Evolutionary conservation across 805 yeast genomes (phyloP).

Genomic region (Schwanniomyces pseudopolymorphus): DNA sequence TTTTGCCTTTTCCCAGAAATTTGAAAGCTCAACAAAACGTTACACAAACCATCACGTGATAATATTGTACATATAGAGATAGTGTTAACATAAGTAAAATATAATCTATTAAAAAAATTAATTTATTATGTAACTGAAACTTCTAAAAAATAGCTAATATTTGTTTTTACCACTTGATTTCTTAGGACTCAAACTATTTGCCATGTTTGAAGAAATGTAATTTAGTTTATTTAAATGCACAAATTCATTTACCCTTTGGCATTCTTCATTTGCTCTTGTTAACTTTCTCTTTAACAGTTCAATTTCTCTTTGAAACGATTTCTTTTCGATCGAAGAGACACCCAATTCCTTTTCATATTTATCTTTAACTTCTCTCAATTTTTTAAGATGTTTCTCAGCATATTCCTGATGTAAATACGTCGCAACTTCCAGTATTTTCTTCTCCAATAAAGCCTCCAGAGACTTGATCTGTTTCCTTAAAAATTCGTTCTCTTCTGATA

Average conservation of each 20-base stretch:
- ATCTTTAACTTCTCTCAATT: slow-evolving; percentile 55
- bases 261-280: slow-evolving; percentile 37
- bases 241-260: slow-evolving; percentile 37
- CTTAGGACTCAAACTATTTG: slow-evolving; percentile 10
- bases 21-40: not conserved
- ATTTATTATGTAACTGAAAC: no score
- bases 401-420: slow-evolving; percentile 72
- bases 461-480: slow-evolving; percentile 7
- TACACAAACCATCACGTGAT: not conserved
- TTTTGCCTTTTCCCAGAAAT: not conserved
- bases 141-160: no score
- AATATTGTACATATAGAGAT: no score
- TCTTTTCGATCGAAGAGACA: slow-evolving; percentile 43
- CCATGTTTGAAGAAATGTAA: slow-evolving; percentile 20
- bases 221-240: slow-evolving; percentile 50
- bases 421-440: slow-evolving; percentile 59
- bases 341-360: slow-evolving; percentile 34
- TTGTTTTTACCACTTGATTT: slow-evolving; percentile 6
- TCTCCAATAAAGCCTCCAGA: slow-evolving; percentile 45
- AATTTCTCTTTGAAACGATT: slow-evolving; percentile 49
- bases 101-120: no score
- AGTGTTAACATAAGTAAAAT: no score
- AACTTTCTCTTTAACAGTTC: slow-evolving; percentile 44
- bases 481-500: slow-evolving; percentile 10
- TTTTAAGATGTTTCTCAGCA: slow-evolving; percentile 73